Base-by-base conservation (phyloP, 2,329 filamentous ascomycete genomes). In the Phoma sp. region DNA sequence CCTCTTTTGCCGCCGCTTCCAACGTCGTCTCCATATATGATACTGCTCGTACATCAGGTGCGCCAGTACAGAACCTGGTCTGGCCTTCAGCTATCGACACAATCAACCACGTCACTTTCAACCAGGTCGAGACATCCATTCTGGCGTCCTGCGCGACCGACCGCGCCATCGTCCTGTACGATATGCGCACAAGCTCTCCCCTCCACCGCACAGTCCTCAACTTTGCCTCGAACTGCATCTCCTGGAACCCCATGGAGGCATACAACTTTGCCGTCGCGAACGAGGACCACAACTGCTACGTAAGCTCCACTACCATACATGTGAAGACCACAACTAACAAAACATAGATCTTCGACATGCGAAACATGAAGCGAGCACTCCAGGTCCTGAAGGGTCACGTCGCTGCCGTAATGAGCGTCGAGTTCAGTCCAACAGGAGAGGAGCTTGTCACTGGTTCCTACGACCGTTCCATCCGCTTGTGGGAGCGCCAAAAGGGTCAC, bases 221-320 rank as follows among this genome's bases (percentile, higher is more conserved):
- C 47, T 89, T 99, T 63, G 87, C 92, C 30, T 99, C 93, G 87
- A 97, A 97, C 65, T 93, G 93, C 0, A 95, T 97, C 86, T 53
- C 68, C 2, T 99, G 93, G 92, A 97, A 97, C 64, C 95, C 95
- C 0, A 95, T 97, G 88, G 93, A 96, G 75, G 90, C 92, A 7
- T 96, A 96, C 81, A 96, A 98, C 78, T 88, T 98, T 69, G 93
- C 92, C 14, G 87, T 93, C 25, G 95, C 91, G 11, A 96, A 90
- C 65, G 95, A 99, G 80, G 95, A 98, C 70, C 93, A 97, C 78
- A 96, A 96, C 74, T 84, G 90, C 61, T 91, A 92, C 70, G 64
- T 68, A 61, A 55, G 63, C 56, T 25, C n/a, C 25, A 25, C 9
- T 9, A 2, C 9, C 32, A 25, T 21, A 7, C 6, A 1, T 7